phyloP scores from a whole-genome alignment of 2,329 filamentous ascomycete genomes.

The Pseudocercospora musae region DNA sequence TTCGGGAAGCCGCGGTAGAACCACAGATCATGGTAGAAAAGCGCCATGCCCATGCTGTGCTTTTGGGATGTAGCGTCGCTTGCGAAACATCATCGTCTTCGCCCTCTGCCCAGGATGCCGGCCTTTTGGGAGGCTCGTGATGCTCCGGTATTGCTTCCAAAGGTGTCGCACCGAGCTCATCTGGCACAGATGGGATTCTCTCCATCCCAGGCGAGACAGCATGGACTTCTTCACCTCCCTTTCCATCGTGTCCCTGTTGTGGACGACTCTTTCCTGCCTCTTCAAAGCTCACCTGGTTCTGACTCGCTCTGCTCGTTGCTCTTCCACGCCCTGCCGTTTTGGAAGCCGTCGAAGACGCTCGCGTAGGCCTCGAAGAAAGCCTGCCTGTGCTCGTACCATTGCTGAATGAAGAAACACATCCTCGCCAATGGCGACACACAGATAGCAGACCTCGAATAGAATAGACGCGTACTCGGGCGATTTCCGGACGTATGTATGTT shows the following conservation, averaged over 20 bases:
- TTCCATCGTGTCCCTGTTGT: conserved; percentile 8
- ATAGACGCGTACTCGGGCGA: conserved; percentile 1
- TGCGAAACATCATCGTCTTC: conserved; percentile 19
- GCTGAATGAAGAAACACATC: conserved; percentile 2
- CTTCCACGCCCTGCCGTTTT: conserved; percentile 16
- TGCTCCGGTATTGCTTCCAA: conserved; percentile 17
- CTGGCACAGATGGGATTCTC: background rate
- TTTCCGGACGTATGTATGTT: background rate
- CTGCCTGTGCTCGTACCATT: conserved; percentile 17
- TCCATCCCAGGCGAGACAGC: conserved; percentile 7
- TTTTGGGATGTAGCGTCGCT: conserved; percentile 38
- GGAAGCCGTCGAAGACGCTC: conserved; percentile 26
- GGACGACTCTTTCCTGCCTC: conserved; percentile 14
- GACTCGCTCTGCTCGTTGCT: conserved; percentile 12
- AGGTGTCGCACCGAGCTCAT: background rate
- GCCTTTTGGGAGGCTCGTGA: conserved; percentile 6
- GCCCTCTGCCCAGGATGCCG: background rate
- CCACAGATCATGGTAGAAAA: conserved; percentile 51
- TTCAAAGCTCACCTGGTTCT: conserved; percentile 29
- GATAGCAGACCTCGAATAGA: conserved; percentile 3
- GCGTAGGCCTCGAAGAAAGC: conserved; percentile 18
- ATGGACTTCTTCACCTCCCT: conserved; percentile 1
- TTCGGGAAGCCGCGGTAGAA: conserved; percentile 53
- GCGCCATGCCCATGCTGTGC: conserved; percentile 48
- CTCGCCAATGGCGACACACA: conserved; percentile 4